phyloP scores from a whole-genome alignment of 2,329 filamentous ascomycete species.

The Fusarium torreyae region DNA sequence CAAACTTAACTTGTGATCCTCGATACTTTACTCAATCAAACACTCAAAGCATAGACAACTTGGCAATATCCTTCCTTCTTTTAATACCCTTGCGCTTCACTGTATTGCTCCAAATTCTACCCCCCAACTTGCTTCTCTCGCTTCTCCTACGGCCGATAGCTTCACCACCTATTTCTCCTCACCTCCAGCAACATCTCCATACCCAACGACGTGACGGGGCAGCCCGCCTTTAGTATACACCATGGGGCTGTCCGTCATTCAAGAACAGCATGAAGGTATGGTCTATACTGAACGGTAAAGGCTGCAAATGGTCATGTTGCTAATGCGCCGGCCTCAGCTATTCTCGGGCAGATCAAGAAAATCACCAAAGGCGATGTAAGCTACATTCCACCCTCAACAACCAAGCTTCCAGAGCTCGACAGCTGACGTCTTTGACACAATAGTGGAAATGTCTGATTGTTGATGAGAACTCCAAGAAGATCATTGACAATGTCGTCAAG shows the following conservation, averaged over 20 bases:
- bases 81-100: slow-evolving; percentile 35
- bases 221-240: slow-evolving; percentile 58
- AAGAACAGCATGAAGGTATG: slow-evolving; percentile 77
- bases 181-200: slow-evolving; percentile 20
- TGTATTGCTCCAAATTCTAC: slow-evolving; percentile 9
- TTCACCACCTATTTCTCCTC: slow-evolving; percentile 8
- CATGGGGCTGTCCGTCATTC: slow-evolving; percentile 89
- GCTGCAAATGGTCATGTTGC: neutral
- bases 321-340: slow-evolving; percentile 51
- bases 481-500: slow-evolving; percentile 91
- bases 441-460: slow-evolving; percentile 98
- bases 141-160: slow-evolving; percentile 17
- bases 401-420: neutral
- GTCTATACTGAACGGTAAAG: neutral
- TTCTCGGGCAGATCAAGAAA: slow-evolving; percentile 72
- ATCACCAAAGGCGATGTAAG: slow-evolving; percentile 87
- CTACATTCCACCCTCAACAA: slow-evolving; percentile 13
- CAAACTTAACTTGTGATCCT: slow-evolving; percentile 31
- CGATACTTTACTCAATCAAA: slow-evolving; percentile 12
- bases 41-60: slow-evolving; percentile 18
- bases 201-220: slow-evolving; percentile 46
- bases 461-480: slow-evolving; percentile 85
- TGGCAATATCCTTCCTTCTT: slow-evolving; percentile 27
- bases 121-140: slow-evolving; percentile 17
- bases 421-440: slow-evolving; percentile 25